Base-by-base conservation (phyloP, 495 filamentous ascomycete species). In the Podospora tetraspora region DNA sequence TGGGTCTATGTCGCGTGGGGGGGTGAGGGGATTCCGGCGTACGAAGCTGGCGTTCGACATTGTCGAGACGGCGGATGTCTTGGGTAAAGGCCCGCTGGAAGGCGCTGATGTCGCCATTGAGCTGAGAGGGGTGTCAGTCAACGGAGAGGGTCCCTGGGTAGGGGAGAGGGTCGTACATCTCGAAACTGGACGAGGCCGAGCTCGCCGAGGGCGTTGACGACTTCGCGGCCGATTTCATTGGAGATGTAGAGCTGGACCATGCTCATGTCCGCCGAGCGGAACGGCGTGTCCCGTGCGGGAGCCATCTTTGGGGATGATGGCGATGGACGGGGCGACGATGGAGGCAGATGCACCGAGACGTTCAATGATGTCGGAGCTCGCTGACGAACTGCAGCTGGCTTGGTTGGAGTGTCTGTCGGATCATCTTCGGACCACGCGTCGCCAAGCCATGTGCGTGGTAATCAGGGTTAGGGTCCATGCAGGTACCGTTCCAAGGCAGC, bases 221-320 rank as follows among this genome's bases (percentile, higher is more conserved):
- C 94, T 84, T 99, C 95, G 78, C 95, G 88, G 72, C 96, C 94
- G 69, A 98, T 97, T 84, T 99, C 95, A 74, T 97, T 97, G 70
- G 95, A 92, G 74, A 98, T 93, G 82, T 97, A 99, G 73, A 99
- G 90, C 87, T 98, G 95, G 77, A 96, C 96, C 87, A 99, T 89
- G 86, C 93, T 96, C 95, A 99, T 99, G 81, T 98, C 94, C 91
- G 93, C 90, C 77, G 96, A 98, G 84, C 96, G 95, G 90, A 99
- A 97, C 84, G 97, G 90, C 80, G 92, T 96, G 81, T 98, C 93
- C 82, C 90, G 83, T 73, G 79, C 75, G 71, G 82, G 80, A 74
- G 80, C 85, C 85, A 87, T 87, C 62, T 62, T 75, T 27, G 3
- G 78, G 73, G 69, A 52, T 32, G 70, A 37, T 66, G 59, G 63